Evolutionary conservation across 805 yeast species (phyloP), one percentile per base, ranked within the genome.

Genomic region (Dipodascopsis uninucleata): DNA sequence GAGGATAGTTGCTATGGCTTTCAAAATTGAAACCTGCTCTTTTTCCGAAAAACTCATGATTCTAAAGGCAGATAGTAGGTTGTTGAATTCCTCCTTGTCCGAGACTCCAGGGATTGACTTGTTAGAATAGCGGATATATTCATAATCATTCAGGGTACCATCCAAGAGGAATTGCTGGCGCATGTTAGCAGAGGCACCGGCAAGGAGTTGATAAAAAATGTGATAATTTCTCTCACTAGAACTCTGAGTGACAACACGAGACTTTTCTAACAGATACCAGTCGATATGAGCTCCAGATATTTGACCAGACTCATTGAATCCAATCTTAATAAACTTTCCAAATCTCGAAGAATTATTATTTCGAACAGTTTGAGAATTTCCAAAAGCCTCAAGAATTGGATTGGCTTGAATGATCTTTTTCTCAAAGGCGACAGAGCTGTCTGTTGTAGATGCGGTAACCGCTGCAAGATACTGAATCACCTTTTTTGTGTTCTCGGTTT

Each of bases 311-410:
- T 68, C 58, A 44, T 76, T 73, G 56, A 90, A 85, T 61, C 81
- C 87, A 47, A 93, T 85, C 59, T 88, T 83, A 53, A 93, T 85
- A 60, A 93, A 93, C 67, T 93, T 93, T 29, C 99, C 99, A 63
- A 93, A 93, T 60, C 99, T 77, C 4, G 97, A 90, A 3, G 97
- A 88, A 65, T 93, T 93, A 63, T 89, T 81, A 63, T 93, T 93
- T 58, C 93, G 77, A 12, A 87, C 85, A 0, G 99, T 93, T 60
- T 90, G 95, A 1, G 99, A 90, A 64, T 93, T 93, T 57, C 99
- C 99, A 65, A 93, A 93, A 25, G 96, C 79, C 65, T 93, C 99
- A 56, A 93, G 67, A 39, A 93, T 87, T 1, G 98, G 99, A 61
- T 93, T 93, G 5, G 97, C 96, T 60, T 86, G 89, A 25, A 93